A percentile compares a stretch with the other conserved stretches of the same genome.
Evolutionary conservation across 768 basidiomycete genomes (phyloP).

Genomic region (Suillus americanus): DNA sequence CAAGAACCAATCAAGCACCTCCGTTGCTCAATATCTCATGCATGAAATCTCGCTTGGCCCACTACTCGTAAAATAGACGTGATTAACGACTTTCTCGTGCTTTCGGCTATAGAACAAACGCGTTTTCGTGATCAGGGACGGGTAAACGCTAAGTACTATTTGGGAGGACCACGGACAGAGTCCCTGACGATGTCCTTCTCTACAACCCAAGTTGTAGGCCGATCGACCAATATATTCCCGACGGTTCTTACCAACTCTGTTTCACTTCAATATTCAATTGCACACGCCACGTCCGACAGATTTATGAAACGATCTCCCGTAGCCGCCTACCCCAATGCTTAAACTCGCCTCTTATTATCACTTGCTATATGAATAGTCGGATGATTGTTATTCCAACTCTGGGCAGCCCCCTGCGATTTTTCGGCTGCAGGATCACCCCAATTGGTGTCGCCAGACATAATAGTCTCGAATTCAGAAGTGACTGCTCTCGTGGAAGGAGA

Average conservation of each 20-base stretch:
- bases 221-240: neutral
- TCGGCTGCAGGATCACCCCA: no score
- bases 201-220: neutral
- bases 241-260: neutral
- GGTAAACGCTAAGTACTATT: neutral
- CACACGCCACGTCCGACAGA: no score
- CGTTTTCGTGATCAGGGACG: neutral
- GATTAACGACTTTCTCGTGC: neutral
- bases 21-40: neutral
- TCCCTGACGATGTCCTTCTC: neutral
- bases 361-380: no score
- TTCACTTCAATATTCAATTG: neutral
- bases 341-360: no score
- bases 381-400: no score
- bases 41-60: neutral
- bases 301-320: no score
- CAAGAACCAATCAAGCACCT: neutral
- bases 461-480: no score
- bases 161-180: neutral
- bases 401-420: no score
- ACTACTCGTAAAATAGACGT: neutral
- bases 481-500: no score
- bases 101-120: neutral
- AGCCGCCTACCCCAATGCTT: no score
- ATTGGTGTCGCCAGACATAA: no score